Conservation (phyloP, 805 yeast species). For the Saccharomycopsis synnaedendra region DNA sequence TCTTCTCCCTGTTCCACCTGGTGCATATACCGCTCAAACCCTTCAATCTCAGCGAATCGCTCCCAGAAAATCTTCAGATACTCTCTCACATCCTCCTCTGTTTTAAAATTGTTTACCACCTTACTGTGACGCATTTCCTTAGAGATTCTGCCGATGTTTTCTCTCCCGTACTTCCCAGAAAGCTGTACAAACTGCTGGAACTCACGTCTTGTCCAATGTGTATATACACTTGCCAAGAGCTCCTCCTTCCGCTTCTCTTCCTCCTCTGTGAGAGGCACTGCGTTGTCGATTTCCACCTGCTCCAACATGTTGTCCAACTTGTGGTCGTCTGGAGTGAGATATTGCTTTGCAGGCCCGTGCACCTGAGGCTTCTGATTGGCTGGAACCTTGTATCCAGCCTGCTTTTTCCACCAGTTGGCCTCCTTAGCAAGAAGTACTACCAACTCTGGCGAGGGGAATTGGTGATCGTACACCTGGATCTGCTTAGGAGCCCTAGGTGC, state of each 20-base stretch:
- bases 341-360: background rate
- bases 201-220: constrained; percentile 81
- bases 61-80: constrained; percentile 80
- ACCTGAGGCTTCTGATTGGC: constrained; percentile 19
- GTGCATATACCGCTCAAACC: constrained; percentile 69
- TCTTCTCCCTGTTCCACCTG: constrained; percentile 90
- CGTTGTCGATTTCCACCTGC: constrained; percentile 61
- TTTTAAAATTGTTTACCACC: constrained; percentile 29
- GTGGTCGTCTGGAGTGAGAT: constrained; percentile 2
- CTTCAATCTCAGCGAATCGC: constrained; percentile 69
- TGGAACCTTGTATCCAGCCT: constrained; percentile 53
- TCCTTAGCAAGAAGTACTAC: constrained; percentile 73
- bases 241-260: constrained; percentile 56
- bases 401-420: constrained; percentile 62
- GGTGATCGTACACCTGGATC: constrained; percentile 76
- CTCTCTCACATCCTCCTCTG: constrained; percentile 64
- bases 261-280: constrained; percentile 75
- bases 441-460: constrained; percentile 73
- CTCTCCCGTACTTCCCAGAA: constrained; percentile 72
- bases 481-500: constrained; percentile 83
- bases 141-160: constrained; percentile 58
- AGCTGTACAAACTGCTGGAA: constrained; percentile 70
- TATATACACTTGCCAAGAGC: constrained; percentile 54
- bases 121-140: constrained; percentile 57
- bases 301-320: constrained; percentile 22